Conservation (phyloP, 257 asterid species). For the Solanum tarapatanum region DNA sequence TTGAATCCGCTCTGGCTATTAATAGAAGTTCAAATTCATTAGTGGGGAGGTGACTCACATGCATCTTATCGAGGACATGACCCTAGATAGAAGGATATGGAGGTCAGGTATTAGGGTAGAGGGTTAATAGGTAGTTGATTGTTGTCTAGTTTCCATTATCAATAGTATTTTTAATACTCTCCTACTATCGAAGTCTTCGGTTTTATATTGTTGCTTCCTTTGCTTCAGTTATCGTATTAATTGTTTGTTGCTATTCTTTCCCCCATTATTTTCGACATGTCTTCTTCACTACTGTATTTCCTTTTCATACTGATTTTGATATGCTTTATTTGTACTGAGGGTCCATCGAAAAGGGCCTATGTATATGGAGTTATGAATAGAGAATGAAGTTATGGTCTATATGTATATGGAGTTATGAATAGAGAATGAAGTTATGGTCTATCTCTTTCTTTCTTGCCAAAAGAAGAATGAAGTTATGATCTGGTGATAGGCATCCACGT, state of each 20-base stretch:
- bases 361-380: not conserved
- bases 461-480: not conserved
- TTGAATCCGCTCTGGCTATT: not conserved
- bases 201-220: not conserved
- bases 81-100: not conserved
- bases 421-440: not conserved
- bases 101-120: not conserved
- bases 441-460: not conserved
- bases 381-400: not conserved
- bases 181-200: not conserved
- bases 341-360: not conserved
- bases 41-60: not conserved
- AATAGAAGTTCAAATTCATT: not conserved
- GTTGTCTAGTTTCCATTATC: not conserved
- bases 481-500: not conserved
- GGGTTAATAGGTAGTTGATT: not conserved
- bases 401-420: not conserved
- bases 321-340: not conserved
- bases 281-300: not conserved
- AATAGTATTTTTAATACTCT: not conserved
- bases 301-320: not conserved
- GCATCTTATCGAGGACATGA: not conserved
- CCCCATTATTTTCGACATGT: not conserved
- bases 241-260: not conserved
- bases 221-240: not conserved